These are phyloP conservation scores for Penicillium sp. DNA, from an alignment of 2,329 filamentous ascomycete species.

Conservation along the genomic window DNA sequence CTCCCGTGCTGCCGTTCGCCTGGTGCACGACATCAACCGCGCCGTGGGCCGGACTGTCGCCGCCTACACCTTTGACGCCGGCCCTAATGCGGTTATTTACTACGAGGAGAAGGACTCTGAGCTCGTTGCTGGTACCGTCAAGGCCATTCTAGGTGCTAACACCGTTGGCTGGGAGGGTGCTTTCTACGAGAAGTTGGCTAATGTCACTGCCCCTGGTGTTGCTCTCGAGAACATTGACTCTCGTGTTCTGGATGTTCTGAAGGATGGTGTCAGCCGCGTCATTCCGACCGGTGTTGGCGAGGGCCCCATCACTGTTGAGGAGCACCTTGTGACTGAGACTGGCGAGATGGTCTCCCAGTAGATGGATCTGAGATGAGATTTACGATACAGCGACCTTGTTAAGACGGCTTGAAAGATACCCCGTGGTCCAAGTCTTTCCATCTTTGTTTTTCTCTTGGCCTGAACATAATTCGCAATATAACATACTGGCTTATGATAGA, in stretches of 20 bases:
- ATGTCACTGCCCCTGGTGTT: constrained; percentile 45
- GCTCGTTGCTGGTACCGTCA: constrained; percentile 71
- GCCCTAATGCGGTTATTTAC: constrained; percentile 95
- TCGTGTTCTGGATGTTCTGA: constrained; percentile 58
- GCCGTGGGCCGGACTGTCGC: constrained; percentile 72
- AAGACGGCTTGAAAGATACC: constrained; percentile 21
- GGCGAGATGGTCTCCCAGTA: constrained; percentile 46
- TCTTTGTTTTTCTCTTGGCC: constrained; percentile 8
- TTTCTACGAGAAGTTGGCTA: constrained; percentile 52
- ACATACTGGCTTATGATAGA: neutral
- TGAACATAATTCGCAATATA: constrained; percentile 14
- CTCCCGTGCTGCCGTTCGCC: constrained; percentile 75
- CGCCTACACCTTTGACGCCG: constrained; percentile 96
- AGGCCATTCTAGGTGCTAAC: constrained; percentile 63
- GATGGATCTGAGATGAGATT: constrained; percentile 7
- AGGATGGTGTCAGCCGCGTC: constrained; percentile 76
- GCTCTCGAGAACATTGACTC: constrained; percentile 56
- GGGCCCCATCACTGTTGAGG: constrained; percentile 73
- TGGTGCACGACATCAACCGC: constrained; percentile 83
- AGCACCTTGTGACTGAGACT: constrained; percentile 66
- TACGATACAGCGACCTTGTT: constrained; percentile 13
- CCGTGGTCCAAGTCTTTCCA: constrained; percentile 14
- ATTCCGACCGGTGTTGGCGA: constrained; percentile 90
- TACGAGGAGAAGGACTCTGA: constrained; percentile 75
- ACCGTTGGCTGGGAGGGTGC: constrained; percentile 53